Evolutionary conservation across 1,139 yeast species (phyloP), one percentile per base, ranked within the genome.

Genomic region (Scheffersomyces parashehatae): DNA sequence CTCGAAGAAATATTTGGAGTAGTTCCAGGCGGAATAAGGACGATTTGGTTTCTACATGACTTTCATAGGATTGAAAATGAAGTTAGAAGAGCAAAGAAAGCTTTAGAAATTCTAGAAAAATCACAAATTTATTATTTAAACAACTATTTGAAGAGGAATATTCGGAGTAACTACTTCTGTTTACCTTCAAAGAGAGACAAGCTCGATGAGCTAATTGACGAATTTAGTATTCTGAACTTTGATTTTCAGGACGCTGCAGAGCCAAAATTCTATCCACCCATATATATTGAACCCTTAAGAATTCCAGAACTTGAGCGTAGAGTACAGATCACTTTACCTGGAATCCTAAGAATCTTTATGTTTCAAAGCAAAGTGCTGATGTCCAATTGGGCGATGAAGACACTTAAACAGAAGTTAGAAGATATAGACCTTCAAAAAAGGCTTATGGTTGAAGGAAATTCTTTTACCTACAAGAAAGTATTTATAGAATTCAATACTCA

Each of bases 401-500:
- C 46, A 9, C 49, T 73, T n/a, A 49, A 49, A 12, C 36, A 42
- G 6, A 45, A 56, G 2, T 59, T 55, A n/a, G 26, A 44, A 3
- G 39, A 37, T 7, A 60, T 66, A 7, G 71, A 59, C 31, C 39
- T 44, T 5, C 58, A 57, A 47, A 70, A 61, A 46, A 29, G 46
- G 9, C 45, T 38, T 9, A 43, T 60, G 32, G 51, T 52, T 5
- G 51, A 54, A 3, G 62, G 55, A 2, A 44, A 49, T 29, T 46
- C 62, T 10, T 40, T 49, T 47, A 62, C 58, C 24, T 61, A 58
- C 39, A 67, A 73, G 37, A 79, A 79, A 42, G 77, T 75, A 0
- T 81, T 85, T 44, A 60, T 85, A 14, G 74, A 75, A 43, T 84
- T 85, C 54, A 63, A 68, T 9, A 65, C 72, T 3, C 73, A 74